phyloP scores from a whole-genome alignment of 2,329 filamentous ascomycete genomes.

The Dactylonectria macrodidyma region DNA sequence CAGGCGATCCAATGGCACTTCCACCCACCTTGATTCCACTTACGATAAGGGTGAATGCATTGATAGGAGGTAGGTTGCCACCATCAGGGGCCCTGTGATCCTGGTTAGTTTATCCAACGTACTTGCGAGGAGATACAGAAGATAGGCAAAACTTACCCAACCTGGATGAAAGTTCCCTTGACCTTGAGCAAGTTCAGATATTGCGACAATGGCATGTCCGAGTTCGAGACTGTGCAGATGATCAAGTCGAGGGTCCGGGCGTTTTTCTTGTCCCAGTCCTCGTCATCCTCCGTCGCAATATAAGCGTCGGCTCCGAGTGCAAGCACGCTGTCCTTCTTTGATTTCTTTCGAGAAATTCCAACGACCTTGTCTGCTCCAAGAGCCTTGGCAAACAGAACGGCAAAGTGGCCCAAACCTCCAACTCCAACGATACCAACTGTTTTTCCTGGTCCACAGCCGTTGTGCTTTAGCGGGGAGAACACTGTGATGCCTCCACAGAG shows the following conservation, averaged over 20 bases:
- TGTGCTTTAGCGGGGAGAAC: constrained; percentile 81
- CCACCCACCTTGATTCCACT: constrained; percentile 48
- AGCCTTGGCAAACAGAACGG: constrained; percentile 76
- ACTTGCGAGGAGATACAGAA: not conserved
- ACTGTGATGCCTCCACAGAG: constrained; percentile 86
- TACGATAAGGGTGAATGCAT: constrained; percentile 19
- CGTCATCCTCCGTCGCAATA: constrained; percentile 67
- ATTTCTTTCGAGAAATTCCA: constrained; percentile 69
- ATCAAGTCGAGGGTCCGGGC: constrained; percentile 78
- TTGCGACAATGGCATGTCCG: constrained; percentile 35
- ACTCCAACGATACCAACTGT: constrained; percentile 81
- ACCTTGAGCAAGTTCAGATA: constrained; percentile 57
- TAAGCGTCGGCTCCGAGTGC: constrained; percentile 71
- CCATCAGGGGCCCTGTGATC: constrained; percentile 45
- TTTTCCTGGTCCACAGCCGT: constrained; percentile 81
- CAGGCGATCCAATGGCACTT: constrained; percentile 61
- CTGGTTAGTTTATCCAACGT: constrained; percentile 7
- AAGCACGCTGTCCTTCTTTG: constrained; percentile 69
- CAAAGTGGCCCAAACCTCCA: constrained; percentile 80
- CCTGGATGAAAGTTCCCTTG: constrained; percentile 72
- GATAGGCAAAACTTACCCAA: constrained; percentile 56
- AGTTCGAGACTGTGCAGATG: constrained; percentile 71
- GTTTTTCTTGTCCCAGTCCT: constrained; percentile 66
- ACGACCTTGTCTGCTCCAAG: constrained; percentile 69
- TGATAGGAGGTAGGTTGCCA: constrained; percentile 26